Percentiles rank a stretch among this genome's conserved stretches.
These are phyloP conservation scores for Physcomitrellopsis africana DNA, from an alignment of 225 moss, liverwort and hornwort species.

Conservation along the genomic window DNA sequence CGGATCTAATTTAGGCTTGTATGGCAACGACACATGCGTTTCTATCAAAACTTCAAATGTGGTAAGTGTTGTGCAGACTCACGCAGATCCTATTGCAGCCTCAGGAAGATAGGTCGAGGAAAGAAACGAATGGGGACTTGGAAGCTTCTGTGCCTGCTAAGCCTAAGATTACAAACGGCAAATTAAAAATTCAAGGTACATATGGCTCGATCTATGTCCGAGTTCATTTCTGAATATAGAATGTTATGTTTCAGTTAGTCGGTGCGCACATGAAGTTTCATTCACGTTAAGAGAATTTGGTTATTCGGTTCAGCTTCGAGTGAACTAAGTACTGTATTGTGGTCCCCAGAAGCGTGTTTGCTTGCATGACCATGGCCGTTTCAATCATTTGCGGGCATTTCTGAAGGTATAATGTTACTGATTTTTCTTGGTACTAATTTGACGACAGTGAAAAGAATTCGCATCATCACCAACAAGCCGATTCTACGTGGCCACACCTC, in stretches of 20 bases:
- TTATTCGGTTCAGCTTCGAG: too few species aligned
- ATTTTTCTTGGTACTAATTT: slow-evolving; percentile 15
- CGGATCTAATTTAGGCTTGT: too few species aligned
- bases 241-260: too few species aligned
- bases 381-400: not conserved
- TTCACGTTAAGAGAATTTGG: too few species aligned
- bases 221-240: too few species aligned
- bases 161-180: slow-evolving; percentile 76
- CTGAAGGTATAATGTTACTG: not conserved
- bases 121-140: slow-evolving; percentile 58
- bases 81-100: slow-evolving; percentile 91
- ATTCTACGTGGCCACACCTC: slow-evolving; percentile 77
- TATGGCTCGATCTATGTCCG: not conserved
- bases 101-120: slow-evolving; percentile 69
- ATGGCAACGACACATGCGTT: not conserved
- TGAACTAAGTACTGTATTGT: too few species aligned
- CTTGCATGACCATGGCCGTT: too few species aligned
- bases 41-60: slow-evolving; percentile 3
- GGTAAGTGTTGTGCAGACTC: slow-evolving; percentile 55
- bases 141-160: slow-evolving; percentile 75
- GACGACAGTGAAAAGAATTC: slow-evolving; percentile 87
- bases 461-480: slow-evolving; percentile 77
- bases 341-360: too few species aligned
- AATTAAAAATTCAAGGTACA: slow-evolving; percentile 90
- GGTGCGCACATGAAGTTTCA: too few species aligned